Evolutionary conservation across 177 flowering plant species (phyloP).

Genomic region (Telopea speciosissima): DNA sequence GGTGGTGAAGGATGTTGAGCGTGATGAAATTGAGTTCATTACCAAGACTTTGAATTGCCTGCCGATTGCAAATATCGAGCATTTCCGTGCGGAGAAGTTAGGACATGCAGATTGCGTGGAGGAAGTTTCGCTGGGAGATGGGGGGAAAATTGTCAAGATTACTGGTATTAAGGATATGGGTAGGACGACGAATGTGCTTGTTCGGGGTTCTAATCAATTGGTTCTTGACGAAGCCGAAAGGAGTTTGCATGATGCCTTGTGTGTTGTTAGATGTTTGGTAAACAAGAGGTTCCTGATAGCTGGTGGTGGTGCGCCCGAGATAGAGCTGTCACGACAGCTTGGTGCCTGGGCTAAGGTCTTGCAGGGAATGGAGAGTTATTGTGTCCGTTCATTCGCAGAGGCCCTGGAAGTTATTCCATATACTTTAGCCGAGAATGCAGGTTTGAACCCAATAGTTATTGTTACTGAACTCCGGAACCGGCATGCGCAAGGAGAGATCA

Average conservation of each 20-base stretch:
- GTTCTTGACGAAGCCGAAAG: slow-evolving; percentile 95
- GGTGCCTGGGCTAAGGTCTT: slow-evolving; percentile 93
- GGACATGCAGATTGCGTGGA: slow-evolving; percentile 90
- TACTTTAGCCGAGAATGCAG: slow-evolving; percentile 95
- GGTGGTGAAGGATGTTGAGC: slow-evolving; percentile 89
- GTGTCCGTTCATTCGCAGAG: slow-evolving; percentile 79
- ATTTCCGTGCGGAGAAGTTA: slow-evolving; percentile 86
- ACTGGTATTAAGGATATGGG: slow-evolving; percentile 97
- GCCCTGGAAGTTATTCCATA: slow-evolving; percentile 94
- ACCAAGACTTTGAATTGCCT: slow-evolving; percentile 92
- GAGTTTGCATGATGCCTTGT: slow-evolving; percentile 94
- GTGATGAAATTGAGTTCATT: slow-evolving; percentile 96
- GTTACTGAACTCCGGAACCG: slow-evolving; percentile 92
- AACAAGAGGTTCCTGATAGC: slow-evolving; percentile 88
- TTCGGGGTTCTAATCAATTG: slow-evolving; percentile 92
- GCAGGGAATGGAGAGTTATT: slow-evolving; percentile 95
- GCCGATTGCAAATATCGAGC: slow-evolving; percentile 93
- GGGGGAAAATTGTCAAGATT: slow-evolving; percentile 84
- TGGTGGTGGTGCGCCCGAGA: slow-evolving; percentile 98
- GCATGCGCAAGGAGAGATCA: slow-evolving; percentile 92
- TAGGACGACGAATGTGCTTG: slow-evolving; percentile 78
- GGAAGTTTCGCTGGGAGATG: slow-evolving; percentile 85
- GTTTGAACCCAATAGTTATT: slow-evolving; percentile 80
- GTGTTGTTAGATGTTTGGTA: slow-evolving; percentile 94
- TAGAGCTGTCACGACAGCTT: slow-evolving; percentile 90